A percentile compares a stretch with the other conserved stretches of the same genome.
phyloP scores from a whole-genome alignment of 306 rosid genomes.

The Senna siamea region DNA sequence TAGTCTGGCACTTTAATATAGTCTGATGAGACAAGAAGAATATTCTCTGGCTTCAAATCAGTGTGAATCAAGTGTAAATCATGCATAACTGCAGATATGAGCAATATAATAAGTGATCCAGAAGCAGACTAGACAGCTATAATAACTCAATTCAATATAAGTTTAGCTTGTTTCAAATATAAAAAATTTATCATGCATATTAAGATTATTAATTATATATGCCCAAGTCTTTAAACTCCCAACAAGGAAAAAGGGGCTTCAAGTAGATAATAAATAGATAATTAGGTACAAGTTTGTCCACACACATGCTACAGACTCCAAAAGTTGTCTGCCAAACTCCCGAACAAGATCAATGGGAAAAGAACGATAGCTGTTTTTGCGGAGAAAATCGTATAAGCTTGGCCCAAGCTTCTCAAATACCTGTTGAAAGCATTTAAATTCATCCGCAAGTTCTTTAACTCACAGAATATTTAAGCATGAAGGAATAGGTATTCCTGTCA shows the following conservation, averaged over 20 bases:
- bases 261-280: slow-evolving; percentile 41
- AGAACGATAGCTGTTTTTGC: slow-evolving; percentile 89
- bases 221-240: slow-evolving; percentile 36
- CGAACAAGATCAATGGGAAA: slow-evolving; percentile 93
- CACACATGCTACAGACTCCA: slow-evolving; percentile 98
- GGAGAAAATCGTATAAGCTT: slow-evolving; percentile 92
- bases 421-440: slow-evolving; percentile 83
- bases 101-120: slow-evolving; percentile 25
- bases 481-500: slow-evolving; percentile 57
- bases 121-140: slow-evolving; percentile 17
- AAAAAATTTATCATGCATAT: slow-evolving; percentile 7
- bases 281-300: slow-evolving; percentile 71
- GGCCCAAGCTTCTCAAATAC: slow-evolving; percentile 97
- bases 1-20: slow-evolving; percentile 75
- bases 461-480: slow-evolving; percentile 74
- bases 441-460: slow-evolving; percentile 84
- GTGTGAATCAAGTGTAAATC: slow-evolving; percentile 79
- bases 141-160: slow-evolving; percentile 23
- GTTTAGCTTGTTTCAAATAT: slow-evolving; percentile 18
- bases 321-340: slow-evolving; percentile 92
- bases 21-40: slow-evolving; percentile 55
- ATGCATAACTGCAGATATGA: slow-evolving; percentile 73
- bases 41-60: slow-evolving; percentile 73
- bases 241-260: slow-evolving; percentile 25
- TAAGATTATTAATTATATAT: slow-evolving; percentile 29